These are phyloP conservation scores for Stephanodiscus minutulus DNA, from an alignment of 108 stramenopile species.

Conservation along the genomic window DNA sequence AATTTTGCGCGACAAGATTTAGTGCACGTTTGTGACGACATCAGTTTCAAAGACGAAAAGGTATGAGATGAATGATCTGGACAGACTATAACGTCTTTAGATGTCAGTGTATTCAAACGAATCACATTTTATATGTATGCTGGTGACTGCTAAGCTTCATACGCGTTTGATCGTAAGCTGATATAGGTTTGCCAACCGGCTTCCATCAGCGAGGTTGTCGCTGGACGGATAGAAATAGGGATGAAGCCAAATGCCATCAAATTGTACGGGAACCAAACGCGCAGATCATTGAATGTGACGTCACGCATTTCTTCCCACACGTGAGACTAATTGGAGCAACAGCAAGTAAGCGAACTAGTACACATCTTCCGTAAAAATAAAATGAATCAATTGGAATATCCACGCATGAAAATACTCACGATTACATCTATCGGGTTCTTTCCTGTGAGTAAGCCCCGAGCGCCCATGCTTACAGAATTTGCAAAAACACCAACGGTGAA, in stretches of 20 bases:
- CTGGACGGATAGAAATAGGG: conserved; percentile 49
- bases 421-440: conserved; percentile 20
- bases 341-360: too few species aligned
- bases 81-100: too few species aligned
- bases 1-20: too few species aligned
- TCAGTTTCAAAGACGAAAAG: too few species aligned
- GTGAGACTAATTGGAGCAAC: too few species aligned
- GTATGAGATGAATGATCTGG: too few species aligned
- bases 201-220: conserved; percentile 57
- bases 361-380: too few species aligned
- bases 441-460: conserved; percentile 42
- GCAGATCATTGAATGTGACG: conserved; percentile 57
- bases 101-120: too few species aligned
- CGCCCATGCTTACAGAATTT: conserved; percentile 54
- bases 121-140: too few species aligned
- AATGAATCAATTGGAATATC: too few species aligned
- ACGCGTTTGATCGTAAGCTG: conserved; percentile 52
- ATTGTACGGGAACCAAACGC: conserved; percentile 65
- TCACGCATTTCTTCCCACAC: conserved; percentile 50
- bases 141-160: not conserved
- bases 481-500: conserved; percentile 61
- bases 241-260: conserved; percentile 57
- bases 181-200: conserved; percentile 67
- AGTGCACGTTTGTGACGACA: too few species aligned
- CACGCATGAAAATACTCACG: too few species aligned